Base-by-base conservation (phyloP, 495 filamentous ascomycete genomes). In the Immersiella caudata region DNA sequence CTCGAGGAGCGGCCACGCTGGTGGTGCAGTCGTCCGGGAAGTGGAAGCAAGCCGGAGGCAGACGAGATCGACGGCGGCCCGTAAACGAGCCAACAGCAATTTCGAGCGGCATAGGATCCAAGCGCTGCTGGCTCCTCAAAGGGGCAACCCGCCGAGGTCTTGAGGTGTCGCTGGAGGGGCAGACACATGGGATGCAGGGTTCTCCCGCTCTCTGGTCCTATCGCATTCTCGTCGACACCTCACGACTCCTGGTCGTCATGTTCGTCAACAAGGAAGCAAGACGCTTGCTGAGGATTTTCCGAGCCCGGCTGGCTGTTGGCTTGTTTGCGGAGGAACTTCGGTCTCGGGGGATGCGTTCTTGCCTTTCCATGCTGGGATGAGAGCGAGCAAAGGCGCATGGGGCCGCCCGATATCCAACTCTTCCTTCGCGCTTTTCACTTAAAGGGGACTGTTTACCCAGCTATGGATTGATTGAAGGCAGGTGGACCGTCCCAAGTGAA, bases 41-140 rank as follows among this genome's bases (percentile, higher is more conserved):
- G 12, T 27, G 18, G 26, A 55, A n/a, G 20, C 52, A 55, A 22
- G 24, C 20, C 52, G 52, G 24, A 60, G 25, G 29, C 25, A 35
- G 29, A 27, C 25, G 29, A 35, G 29, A 62, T 22, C 27, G 21
- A 40, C 36, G 27, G 29, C 20, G 61, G 33, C 11, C 67, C 57
- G 66, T 67, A 67, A 67, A 67, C 50, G 20, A 67, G 50, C 65
- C 65, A 67, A 67, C 65, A 22, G 51, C 18, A 51, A 9, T 18
- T 2, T 46, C 63, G 51, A n/a, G 33, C n/a, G 62, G 62, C 21
- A 46, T 18, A 14, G 40, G 40, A 46, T 46, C 40, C 40, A 46
- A 46, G 40, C 40, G 40, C 40, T 14, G 40, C 40, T 46, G 40
- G 40, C 9, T 14, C 40, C 40, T 46, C 40, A 46, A 46, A 46